phyloP scores from a whole-genome alignment of 371 early-diverging fungal species.

The Syncephalis plumigaleata region DNA sequence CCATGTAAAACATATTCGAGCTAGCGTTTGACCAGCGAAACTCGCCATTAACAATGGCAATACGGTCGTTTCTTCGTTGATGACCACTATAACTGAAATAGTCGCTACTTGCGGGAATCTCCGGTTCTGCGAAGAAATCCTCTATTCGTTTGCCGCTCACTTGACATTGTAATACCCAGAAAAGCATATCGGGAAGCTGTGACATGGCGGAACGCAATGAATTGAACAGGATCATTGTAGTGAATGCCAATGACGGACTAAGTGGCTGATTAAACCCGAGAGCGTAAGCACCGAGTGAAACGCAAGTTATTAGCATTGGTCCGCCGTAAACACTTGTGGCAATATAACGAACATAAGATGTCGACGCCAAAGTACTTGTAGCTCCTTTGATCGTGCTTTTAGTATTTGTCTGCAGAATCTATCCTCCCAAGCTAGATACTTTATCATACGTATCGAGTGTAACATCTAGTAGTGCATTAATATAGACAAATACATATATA shows the following conservation, averaged over 20 bases:
- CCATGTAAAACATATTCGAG: conserved; percentile 18
- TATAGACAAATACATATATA: background rate
- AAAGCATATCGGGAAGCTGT: conserved; percentile 30
- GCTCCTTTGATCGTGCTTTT: conserved; percentile 25
- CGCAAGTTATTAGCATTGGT: conserved; percentile 31
- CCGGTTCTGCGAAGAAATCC: conserved; percentile 30
- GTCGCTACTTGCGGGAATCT: conserved; percentile 13
- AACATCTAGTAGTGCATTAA: conserved; percentile 23
- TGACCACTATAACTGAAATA: conserved; percentile 8
- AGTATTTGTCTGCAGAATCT: conserved; percentile 28
- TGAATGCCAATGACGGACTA: conserved; percentile 40
- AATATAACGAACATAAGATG: conserved; percentile 22
- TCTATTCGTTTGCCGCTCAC: conserved; percentile 31
- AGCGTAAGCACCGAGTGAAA: conserved; percentile 32
- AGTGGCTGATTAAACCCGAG: conserved; percentile 29
- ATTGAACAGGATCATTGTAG: conserved; percentile 32
- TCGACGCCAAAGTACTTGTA: conserved; percentile 19
- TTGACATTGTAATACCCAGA: conserved; percentile 25
- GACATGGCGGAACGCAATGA: conserved; percentile 33
- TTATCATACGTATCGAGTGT: conserved; percentile 50
- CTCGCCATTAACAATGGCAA: conserved; percentile 23
- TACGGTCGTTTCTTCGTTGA: conserved; percentile 13
- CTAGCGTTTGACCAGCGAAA: conserved; percentile 24
- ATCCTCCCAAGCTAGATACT: conserved; percentile 50
- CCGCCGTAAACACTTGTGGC: conserved; percentile 20